A percentile compares a stretch with the other conserved stretches of the same genome.
Evolutionary conservation across 345 rosid genomes (phyloP).

Genomic region (Capsella bursapastoris): DNA sequence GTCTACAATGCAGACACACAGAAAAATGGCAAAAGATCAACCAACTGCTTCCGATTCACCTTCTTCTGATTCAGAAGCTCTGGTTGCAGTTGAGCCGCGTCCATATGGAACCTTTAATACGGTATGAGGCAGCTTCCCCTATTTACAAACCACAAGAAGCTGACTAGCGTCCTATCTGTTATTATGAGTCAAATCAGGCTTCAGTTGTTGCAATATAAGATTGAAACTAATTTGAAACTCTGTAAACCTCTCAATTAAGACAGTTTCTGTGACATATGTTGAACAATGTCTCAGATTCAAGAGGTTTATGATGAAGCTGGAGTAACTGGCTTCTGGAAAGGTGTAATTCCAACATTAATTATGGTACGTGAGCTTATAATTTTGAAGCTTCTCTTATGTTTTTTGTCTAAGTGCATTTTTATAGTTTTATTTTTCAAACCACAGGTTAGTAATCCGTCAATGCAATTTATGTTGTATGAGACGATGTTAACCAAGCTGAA

Average conservation of each 20-base stretch:
- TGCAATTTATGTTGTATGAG: slow-evolving; percentile 97
- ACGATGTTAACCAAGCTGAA: slow-evolving; percentile 87
- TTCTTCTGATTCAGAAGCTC: slow-evolving; percentile 51
- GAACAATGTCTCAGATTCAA: slow-evolving; percentile 62
- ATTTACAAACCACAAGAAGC: background rate
- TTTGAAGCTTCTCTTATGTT: slow-evolving; percentile 38
- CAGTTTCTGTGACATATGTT: slow-evolving; percentile 14
- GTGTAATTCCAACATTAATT: slow-evolving; percentile 89
- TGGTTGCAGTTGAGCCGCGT: slow-evolving; percentile 59
- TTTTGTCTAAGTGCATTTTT: slow-evolving; percentile 27
- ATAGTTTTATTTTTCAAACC: slow-evolving; percentile 7
- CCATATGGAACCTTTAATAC: slow-evolving; percentile 72
- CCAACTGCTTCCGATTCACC: slow-evolving; percentile 34
- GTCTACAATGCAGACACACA: slow-evolving; percentile 74
- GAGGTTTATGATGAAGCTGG: slow-evolving; percentile 92
- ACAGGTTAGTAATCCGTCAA: slow-evolving; percentile 97
- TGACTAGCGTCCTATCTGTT: background rate
- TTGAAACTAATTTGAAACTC: background rate
- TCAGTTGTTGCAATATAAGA: background rate
- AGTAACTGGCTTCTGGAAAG: slow-evolving; percentile 91
- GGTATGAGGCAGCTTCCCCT: slow-evolving; percentile 52
- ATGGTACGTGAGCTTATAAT: slow-evolving; percentile 63
- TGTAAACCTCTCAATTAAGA: background rate
- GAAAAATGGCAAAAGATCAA: slow-evolving; percentile 53
- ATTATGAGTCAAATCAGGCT: slow-evolving; percentile 5